Base-by-base conservation (phyloP, 345 rosid species). In the Salix exigua region DNA sequence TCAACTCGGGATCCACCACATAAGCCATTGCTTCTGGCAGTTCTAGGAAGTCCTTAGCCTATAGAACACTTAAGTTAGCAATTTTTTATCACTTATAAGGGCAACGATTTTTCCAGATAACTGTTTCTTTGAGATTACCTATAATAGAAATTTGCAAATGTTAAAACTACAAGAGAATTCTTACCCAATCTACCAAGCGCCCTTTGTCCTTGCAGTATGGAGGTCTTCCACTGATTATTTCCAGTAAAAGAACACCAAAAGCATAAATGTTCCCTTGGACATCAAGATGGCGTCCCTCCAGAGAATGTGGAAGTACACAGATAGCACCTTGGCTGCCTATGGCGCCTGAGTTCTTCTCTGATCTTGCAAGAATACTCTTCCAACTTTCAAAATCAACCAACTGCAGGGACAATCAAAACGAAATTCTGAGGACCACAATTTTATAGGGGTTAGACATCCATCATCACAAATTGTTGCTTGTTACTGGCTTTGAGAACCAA, bases 381-480 rank as follows among this genome's bases (percentile, higher is more conserved):
- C 99, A 96, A 81, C 97, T 91, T 68, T 92, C 99, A 68, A 96
- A 96, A 86, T 96, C 99, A 33, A 96, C 95, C 85, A 96, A 84
- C 99, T 96, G 89, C 85, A 83, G 62, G 66, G 74, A 68, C 77
- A 26, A 58, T 5, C 28, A 14, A 16, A 33, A 51, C 14, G 26
- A 74, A n/a, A n/a, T 38, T 33, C 14, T 14, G 17, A 73, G 51
- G 35, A 40, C 12, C 17, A 35, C 46, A 71, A 38, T 18, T 71
- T 19, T 21, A 26, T 30, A n/a, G 28, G 38, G 73, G 60, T 7
- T 46, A 13, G 51, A 46, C 51, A 46, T 46, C 51, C 51, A 46
- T 46, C 51, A 46, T 46, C 14, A 46, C 51, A 14, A 46, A 46
- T 46, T 46, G 18, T 46, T 46, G 14, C 18, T 14, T 46, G 51